Evolutionary conservation across 805 yeast genomes (phyloP), one percentile per base, ranked within the genome.

Genomic region (Hanseniaspora singularis): DNA sequence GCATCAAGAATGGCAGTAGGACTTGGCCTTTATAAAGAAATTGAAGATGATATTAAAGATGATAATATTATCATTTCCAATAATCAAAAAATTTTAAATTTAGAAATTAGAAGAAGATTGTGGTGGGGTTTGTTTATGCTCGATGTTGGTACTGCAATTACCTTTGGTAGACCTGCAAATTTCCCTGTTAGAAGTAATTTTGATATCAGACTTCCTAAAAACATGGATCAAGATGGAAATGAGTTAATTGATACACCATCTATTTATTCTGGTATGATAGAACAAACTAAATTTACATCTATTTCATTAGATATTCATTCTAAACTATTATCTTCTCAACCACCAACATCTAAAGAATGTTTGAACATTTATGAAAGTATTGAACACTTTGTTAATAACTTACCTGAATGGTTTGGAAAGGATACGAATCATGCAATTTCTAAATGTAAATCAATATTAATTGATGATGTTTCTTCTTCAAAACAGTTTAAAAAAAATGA

Each of bases 81-180:
- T 46, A 20, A 56, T 57, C 44, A 57, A 64, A 16, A 62, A 62
- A 49, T 16, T 5, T 9, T 30, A 11, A 43, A 43, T 14, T 59
- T 69, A 43, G 83, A 77, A 53, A 66, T 72, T 57, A 67, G 82
- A 52, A 65, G 81, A 54, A 61, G 83, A 46, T 58, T 77, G 27
- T 79, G 83, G 82, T 79, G 83, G 81, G 79, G 80, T 1, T 53
- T 80, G 9, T 76, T 73, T 52, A 70, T 73, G 43, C 76, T 76
- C 53, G 84, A 77, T 58, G 72, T 77, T 15, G 78, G 80, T 44
- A 73, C 81, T 15, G 73, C 81, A 1, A 66, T 79, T 19, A 73
- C 81, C 0, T 74, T 76, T 59, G 84, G 83, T 12, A 62, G 86
- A 53, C 85, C 86, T 1, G 67, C 74, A 4, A 70, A 69, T 51